Evolutionary conservation across 495 filamentous ascomycete genomes (phyloP), one percentile per base, ranked within the genome.

Genomic region (Hyaloscypha hepaticicola): DNA sequence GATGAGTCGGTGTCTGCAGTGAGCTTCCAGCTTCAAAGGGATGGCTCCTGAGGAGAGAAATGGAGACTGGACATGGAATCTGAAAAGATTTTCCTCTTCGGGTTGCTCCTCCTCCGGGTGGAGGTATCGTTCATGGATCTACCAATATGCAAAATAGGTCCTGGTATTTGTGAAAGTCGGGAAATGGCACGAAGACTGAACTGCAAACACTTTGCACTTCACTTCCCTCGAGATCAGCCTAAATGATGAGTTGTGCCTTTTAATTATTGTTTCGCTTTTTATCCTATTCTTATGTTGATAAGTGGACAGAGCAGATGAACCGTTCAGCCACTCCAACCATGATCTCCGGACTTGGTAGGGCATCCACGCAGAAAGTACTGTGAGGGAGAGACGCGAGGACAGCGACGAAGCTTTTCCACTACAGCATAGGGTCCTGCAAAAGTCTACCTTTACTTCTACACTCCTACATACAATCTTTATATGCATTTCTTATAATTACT

Each of bases 401-500:
- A 53, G n/a, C 22, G 50, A 53, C 50, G 50, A 53, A 53, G 50
- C 50, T 28, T 53, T 53, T 16, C n/a, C 50, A 16, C 8, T 24
- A 21, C 11, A 19, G 50, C 50, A 14, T 24, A 8, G 11, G 16
- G 53, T 21, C 53, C 53, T 2, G 11, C 53, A 6, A 16, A 7
- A 21, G 14, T 56, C 27, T 3, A 53, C 50, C 25, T 19, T 53
- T 19, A 25, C 25, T 28, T 24, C 22, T 25, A 28, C n/a, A n/a
- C n/a, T n/a, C n/a, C n/a, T n/a, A n/a, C n/a, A n/a, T 53, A 24
- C 53, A 33, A 14, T 33, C 53, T n/a, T 28, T 56, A 56, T 56
- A 56, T 56, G 19, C 38, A 16, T 45, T 45, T 3, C 6, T 45
- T n/a, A n/a, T n/a, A n/a, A n/a, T n/a, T n/a, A n/a, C n/a, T n/a